Evolutionary conservation across 345 rosid species (phyloP).

Genomic region (Salix exigua): DNA sequence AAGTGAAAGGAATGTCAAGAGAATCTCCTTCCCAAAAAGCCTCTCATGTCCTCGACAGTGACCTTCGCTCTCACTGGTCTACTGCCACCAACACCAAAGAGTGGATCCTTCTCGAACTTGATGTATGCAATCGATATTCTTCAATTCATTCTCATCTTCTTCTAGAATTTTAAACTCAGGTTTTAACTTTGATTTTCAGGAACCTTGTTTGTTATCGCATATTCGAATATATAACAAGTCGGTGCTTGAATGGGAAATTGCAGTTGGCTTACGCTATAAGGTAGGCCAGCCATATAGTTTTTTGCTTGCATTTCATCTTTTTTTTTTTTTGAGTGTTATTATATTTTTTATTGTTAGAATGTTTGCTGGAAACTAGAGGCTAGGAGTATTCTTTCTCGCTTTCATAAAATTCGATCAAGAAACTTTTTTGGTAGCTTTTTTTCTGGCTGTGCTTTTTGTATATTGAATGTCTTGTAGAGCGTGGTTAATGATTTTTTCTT

Average conservation of each 20-base stretch:
- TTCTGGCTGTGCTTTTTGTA: background rate
- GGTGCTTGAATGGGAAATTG: constrained; percentile 85
- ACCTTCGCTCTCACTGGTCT: constrained; percentile 89
- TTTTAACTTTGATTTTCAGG: constrained; percentile 38
- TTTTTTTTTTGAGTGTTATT: background rate
- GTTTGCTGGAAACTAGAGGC: too few species aligned
- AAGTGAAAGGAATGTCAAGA: constrained; percentile 70
- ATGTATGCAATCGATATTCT: constrained; percentile 27
- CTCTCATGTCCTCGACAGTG: constrained; percentile 61
- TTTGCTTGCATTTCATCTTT: background rate
- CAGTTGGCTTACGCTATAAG: constrained; percentile 78
- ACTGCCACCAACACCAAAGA: constrained; percentile 81
- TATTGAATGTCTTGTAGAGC: background rate
- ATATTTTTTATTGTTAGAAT: background rate
- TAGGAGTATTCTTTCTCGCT: too few species aligned
- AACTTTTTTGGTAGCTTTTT: background rate
- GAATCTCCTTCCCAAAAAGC: constrained; percentile 81
- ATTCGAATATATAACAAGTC: constrained; percentile 76
- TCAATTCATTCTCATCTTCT: background rate
- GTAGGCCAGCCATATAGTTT: constrained; percentile 27
- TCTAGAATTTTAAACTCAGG: background rate
- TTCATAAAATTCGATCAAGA: background rate
- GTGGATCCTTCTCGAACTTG: constrained; percentile 85
- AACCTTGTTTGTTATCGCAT: constrained; percentile 74
- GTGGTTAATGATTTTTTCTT: constrained; percentile 5